Percentiles rank a stretch among this genome's conserved stretches.
Evolutionary conservation across 352 stramenopile species (phyloP).

Genomic region (Globisporangium radiosum): DNA sequence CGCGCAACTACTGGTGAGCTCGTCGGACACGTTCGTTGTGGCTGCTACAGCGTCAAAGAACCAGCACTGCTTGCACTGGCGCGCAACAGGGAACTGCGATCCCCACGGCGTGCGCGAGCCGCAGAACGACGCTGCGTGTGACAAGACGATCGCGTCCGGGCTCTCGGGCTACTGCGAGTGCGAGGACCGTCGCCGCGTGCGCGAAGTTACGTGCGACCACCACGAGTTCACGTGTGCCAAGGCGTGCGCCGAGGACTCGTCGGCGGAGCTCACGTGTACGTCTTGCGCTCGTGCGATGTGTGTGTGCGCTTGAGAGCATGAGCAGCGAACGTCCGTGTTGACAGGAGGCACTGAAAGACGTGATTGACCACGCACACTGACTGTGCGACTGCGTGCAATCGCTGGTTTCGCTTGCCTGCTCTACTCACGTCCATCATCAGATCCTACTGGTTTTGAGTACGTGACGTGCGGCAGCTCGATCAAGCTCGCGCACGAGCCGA

Average conservation of each 20-base stretch:
- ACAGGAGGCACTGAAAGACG: too few species aligned
- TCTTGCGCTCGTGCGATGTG: not conserved
- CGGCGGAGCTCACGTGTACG: constrained; percentile 67
- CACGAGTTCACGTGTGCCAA: constrained; percentile 73
- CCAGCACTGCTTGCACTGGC: constrained; percentile 63
- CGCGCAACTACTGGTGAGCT: not conserved
- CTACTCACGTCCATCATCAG: constrained; percentile 13
- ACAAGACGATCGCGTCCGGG: constrained; percentile 32
- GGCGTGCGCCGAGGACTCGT: constrained; percentile 61
- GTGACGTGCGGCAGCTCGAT: constrained; percentile 82
- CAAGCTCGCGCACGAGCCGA: constrained; percentile 73
- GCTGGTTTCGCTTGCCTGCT: too few species aligned
- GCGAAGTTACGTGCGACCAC: constrained; percentile 71
- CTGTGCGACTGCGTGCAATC: not conserved
- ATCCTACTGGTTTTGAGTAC: constrained; percentile 67
- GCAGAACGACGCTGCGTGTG: constrained; percentile 54
- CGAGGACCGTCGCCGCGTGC: constrained; percentile 64
- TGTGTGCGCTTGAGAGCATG: not conserved
- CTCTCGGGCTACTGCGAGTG: constrained; percentile 77
- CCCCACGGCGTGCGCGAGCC: constrained; percentile 60
- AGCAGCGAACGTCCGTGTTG: too few species aligned
- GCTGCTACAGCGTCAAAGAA: not conserved
- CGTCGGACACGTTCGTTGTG: not conserved
- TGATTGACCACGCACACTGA: not conserved
- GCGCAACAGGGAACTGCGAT: constrained; percentile 61